Base-by-base conservation (phyloP, 805 yeast genomes). In the Debaryomyces castellii region DNA sequence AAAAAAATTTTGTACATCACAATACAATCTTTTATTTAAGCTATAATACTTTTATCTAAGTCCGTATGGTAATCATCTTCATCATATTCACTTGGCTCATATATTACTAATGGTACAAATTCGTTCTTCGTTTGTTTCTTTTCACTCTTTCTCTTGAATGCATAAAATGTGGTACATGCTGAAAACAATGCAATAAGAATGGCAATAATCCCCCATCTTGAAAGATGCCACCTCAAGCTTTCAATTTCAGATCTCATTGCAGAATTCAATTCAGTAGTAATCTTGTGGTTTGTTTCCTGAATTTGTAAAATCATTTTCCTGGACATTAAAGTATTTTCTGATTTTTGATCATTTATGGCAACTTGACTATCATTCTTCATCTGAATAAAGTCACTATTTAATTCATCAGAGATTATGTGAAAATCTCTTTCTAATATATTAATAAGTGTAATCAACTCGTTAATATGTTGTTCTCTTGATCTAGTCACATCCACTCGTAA, bases 191-290 rank as follows among this genome's bases (percentile, higher is more conserved):
- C 74, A 1, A 83, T 71, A 18, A 87, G 64, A 27, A 90, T 83
- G 1, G 94, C 88, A 37, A 87, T 73, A 27, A 94, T 70, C 8
- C 97, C 97, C 62, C 94, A 80, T 46, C 97, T 75, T 1, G 97
- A 90, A 38, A 92, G 81, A 58, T 89, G 89, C 99, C 99, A 92
- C 55, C 98, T 76, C 49, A 92, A 74, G 47, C 84, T 81, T 66
- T 92, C 99, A 46, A 89, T 87, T 46, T 89, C 94, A 0, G 94
- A 84, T 59, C 89, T 81, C 60, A 90, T 78, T 6, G 88, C 94
- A 27, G 94, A 83, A 49, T 83, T 81, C 53, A 94, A 76, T 53
- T 87, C 87, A 4, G 94, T 87, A 20, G 87, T 81, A 48, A 92
- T 91, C 53, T 89, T 83, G 66, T 89, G 90, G 53, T 87, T 83